These are phyloP conservation scores for Kregervanrija fluxuum DNA, from an alignment of 805 yeast genomes.

Conservation along the genomic window DNA sequence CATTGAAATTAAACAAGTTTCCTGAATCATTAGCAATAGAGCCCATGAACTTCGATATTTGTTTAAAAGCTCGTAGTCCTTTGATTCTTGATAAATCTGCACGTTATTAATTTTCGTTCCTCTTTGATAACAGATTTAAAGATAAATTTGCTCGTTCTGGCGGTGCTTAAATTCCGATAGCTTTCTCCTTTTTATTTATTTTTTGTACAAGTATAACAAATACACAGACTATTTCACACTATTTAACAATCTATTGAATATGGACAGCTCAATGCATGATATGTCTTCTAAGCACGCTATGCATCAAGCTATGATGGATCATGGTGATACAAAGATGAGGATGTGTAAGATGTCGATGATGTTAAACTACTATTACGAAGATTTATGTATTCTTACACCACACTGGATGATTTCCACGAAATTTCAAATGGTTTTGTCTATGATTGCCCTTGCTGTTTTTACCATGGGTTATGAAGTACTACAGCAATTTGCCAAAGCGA, in stretches of 20 bases:
- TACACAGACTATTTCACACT: no score
- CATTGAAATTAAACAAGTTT: slow-evolving; percentile 40
- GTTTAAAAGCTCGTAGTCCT: slow-evolving; percentile 23
- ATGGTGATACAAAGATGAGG: slow-evolving; percentile 10
- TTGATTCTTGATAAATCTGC: no score
- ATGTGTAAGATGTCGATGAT: slow-evolving; percentile 35
- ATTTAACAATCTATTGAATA: no score
- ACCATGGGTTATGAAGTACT: slow-evolving; percentile 32
- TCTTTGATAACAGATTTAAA: no score
- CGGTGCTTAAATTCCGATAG: no score
- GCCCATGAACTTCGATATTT: slow-evolving; percentile 38
- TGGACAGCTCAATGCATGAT: not conserved
- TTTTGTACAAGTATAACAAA: not conserved
- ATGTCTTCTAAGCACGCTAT: not conserved
- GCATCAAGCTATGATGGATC: slow-evolving; percentile 5
- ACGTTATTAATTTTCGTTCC: not conserved
- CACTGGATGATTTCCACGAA: slow-evolving; percentile 33
- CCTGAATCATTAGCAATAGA: slow-evolving; percentile 61
- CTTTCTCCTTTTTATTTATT: no score
- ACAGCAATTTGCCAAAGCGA: slow-evolving; percentile 19
- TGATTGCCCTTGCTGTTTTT: slow-evolving; percentile 26
- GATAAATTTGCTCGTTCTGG: no score
- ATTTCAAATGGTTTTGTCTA: slow-evolving; percentile 27
- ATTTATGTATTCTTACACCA: slow-evolving; percentile 34
- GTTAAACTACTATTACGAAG: slow-evolving; percentile 36